Conservation (phyloP, 1,284 basidiomycete genomes). For the Ceratobasidium sp. region DNA sequence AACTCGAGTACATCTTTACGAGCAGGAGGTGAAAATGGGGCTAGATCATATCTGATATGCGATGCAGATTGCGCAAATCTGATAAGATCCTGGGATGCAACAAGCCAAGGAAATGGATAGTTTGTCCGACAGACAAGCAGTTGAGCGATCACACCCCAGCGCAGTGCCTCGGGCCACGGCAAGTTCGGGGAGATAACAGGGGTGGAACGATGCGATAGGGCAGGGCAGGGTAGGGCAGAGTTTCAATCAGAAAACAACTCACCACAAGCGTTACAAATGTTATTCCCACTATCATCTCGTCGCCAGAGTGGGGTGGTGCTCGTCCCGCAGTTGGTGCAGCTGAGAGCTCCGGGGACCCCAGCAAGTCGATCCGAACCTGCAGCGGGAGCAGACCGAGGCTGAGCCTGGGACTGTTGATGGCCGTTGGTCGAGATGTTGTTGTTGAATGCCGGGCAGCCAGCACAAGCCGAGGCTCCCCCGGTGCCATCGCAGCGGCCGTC, state of each 20-base stretch:
- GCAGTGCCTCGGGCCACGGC: background rate
- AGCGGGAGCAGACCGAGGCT: constrained; percentile 41
- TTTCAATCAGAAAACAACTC: constrained; percentile 57
- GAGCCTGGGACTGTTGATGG: constrained; percentile 22
- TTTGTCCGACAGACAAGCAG: constrained; percentile 24
- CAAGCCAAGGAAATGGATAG: constrained; percentile 2
- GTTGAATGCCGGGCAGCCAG: constrained; percentile 94
- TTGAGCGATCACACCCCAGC: background rate
- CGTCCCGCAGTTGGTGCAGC: constrained; percentile 92
- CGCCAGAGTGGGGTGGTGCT: constrained; percentile 95
- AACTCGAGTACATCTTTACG: constrained; percentile 41
- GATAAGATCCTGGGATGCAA: constrained; percentile 28
- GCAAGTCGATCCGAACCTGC: constrained; percentile 53
- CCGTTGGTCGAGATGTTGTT: constrained; percentile 59
- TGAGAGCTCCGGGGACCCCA: constrained; percentile 78
- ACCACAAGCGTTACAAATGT: constrained; percentile 94
- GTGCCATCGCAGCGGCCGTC: constrained; percentile 96
- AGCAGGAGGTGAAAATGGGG: constrained; percentile 31
- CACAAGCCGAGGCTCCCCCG: constrained; percentile 88
- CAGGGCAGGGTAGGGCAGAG: background rate
- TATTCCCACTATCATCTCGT: constrained; percentile 92
- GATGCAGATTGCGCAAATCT: constrained; percentile 1
- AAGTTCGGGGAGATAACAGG: constrained; percentile 24
- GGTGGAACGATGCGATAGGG: constrained; percentile 25
- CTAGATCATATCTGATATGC: constrained; percentile 42